These are phyloP conservation scores for Prillingera fragicola DNA, from an alignment of 1,284 basidiomycete species.

Conservation along the genomic window DNA sequence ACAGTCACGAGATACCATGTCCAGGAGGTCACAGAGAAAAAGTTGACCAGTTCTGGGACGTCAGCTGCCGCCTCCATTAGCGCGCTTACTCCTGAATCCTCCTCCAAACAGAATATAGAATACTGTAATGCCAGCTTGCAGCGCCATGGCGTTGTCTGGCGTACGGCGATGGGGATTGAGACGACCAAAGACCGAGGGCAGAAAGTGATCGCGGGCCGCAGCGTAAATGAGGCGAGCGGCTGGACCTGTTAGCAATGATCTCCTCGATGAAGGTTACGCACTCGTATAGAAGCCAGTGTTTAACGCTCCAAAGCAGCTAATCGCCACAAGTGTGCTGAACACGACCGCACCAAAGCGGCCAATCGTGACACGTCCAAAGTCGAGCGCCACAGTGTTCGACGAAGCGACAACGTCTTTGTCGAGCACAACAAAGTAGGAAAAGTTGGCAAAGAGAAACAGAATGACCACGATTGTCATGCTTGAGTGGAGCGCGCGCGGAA, in stretches of 20 bases:
- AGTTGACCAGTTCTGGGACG: slow-evolving; percentile 62
- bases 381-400: slow-evolving; percentile 83
- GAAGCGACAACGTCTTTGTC: slow-evolving; percentile 58
- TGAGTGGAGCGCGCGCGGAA: slow-evolving; percentile 80
- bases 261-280: slow-evolving; percentile 11
- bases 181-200: slow-evolving; percentile 73
- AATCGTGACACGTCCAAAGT: slow-evolving; percentile 83
- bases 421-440: slow-evolving; percentile 91
- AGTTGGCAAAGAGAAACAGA: slow-evolving; percentile 74
- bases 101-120: slow-evolving; percentile 76
- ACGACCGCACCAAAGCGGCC: slow-evolving; percentile 78
- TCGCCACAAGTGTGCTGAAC: slow-evolving; percentile 80
- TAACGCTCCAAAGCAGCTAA: slow-evolving; percentile 88
- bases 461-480: slow-evolving; percentile 66
- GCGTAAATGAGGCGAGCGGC: slow-evolving; percentile 75
- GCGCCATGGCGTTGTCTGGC: slow-evolving; percentile 73
- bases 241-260: slow-evolving; percentile 14
- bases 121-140: slow-evolving; percentile 69
- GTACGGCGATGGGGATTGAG: slow-evolving; percentile 69
- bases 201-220: slow-evolving; percentile 79
- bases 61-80: not conserved
- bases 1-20: slow-evolving; percentile 88
- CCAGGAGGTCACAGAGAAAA: slow-evolving; percentile 60
- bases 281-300: slow-evolving; percentile 82
- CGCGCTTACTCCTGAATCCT: slow-evolving; percentile 63